A percentile compares a stretch with the other conserved stretches of the same genome.
These are phyloP conservation scores for Serendipita sp. DNA, from an alignment of 768 basidiomycete species.

Conservation along the genomic window DNA sequence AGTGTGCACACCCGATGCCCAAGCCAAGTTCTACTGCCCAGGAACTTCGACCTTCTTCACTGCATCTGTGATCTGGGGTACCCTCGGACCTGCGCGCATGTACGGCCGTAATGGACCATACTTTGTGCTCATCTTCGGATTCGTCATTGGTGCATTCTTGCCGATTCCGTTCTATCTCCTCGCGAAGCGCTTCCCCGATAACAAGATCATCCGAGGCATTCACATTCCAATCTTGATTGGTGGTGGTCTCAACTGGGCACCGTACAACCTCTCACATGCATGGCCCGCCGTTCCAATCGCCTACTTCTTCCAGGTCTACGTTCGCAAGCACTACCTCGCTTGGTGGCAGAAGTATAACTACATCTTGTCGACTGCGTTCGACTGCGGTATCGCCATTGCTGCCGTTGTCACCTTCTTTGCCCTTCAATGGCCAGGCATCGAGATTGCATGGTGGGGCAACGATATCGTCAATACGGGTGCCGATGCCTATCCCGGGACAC, in stretches of 20 bases:
- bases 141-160: conserved; percentile 22
- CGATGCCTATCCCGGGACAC: neutral
- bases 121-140: conserved; percentile 18
- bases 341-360: conserved; percentile 12
- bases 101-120: conserved; percentile 22
- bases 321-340: conserved; percentile 6
- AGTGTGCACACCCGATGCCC: conserved; percentile 21
- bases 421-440: conserved; percentile 7
- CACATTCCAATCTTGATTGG: conserved; percentile 5
- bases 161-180: conserved; percentile 22
- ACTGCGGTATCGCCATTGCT: conserved; percentile 18
- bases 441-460: conserved; percentile 8
- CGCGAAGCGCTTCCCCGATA: conserved; percentile 16
- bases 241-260: conserved; percentile 5
- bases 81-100: conserved; percentile 21
- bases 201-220: conserved; percentile 6
- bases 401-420: conserved; percentile 20
- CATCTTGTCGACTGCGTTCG: conserved; percentile 18
- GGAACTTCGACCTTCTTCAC: conserved; percentile 26
- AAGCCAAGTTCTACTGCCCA: conserved; percentile 22
- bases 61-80: conserved; percentile 21
- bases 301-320: conserved; percentile 8
- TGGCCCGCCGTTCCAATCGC: conserved; percentile 4
- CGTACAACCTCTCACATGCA: conserved; percentile 2
- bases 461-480: conserved; percentile 1